phyloP scores from a whole-genome alignment of 2,329 filamentous ascomycete genomes.

The Endoconidiophora laricicola region DNA sequence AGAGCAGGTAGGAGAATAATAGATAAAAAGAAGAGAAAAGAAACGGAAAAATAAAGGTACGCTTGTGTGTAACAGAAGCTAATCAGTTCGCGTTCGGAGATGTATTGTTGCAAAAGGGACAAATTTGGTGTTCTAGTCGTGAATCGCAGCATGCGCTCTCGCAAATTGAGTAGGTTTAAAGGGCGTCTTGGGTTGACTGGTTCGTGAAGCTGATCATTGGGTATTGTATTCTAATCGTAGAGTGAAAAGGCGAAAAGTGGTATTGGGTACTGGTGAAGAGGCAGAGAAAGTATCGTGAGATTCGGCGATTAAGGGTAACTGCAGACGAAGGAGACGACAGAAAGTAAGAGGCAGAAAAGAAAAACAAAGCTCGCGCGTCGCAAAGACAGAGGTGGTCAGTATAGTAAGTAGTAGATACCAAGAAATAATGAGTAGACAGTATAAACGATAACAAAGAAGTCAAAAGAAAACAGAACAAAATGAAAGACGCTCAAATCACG shows the following conservation, averaged over 20 bases:
- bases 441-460: not conserved
- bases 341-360: not conserved
- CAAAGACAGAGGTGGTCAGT: not conserved
- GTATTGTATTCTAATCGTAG: conserved; percentile 12
- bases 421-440: not conserved
- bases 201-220: conserved; percentile 36
- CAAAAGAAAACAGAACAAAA: conserved; percentile 1
- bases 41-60: too few relatives aligned
- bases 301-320: not conserved
- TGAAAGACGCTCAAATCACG: not conserved
- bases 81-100: too few relatives aligned
- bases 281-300: not conserved
- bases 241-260: conserved; percentile 13
- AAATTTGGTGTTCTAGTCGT: not conserved
- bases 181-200: conserved; percentile 43
- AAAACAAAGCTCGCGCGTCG: not conserved
- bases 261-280: not conserved
- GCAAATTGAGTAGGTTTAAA: conserved; percentile 43
- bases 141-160: conserved; percentile 42
- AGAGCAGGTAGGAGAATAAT: not conserved
- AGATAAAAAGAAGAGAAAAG: not conserved
- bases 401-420: not conserved
- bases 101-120: not conserved
- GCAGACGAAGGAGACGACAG: not conserved
- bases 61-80: too few relatives aligned